Percentiles rank a stretch among this genome's conserved stretches.
Conservation (phyloP, 495 filamentous ascomycete species). For the Lophiotrema nucula region DNA sequence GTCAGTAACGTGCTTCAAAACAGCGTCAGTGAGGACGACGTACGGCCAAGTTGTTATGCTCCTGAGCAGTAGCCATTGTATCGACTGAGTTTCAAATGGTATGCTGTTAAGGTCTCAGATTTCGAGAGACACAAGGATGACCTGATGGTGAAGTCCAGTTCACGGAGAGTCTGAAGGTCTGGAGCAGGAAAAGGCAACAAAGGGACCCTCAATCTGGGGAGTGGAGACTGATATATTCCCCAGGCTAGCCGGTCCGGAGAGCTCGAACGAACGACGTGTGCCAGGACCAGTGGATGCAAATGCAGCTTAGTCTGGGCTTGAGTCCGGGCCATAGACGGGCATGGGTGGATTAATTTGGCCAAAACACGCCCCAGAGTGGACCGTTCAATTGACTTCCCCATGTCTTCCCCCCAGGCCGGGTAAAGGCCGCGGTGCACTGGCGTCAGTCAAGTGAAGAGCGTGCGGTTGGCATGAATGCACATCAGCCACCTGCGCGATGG, state of each 20-base stretch:
- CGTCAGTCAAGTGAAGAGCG: background rate
- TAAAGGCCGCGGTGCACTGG: constrained; percentile 14
- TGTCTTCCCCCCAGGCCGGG: constrained; percentile 18
- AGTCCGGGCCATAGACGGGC: no score
- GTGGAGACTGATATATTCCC: constrained; percentile 27
- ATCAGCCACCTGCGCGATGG: constrained; percentile 28
- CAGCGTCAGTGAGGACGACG: no score
- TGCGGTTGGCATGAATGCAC: background rate
- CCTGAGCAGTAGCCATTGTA: constrained; percentile 30
- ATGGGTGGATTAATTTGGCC: constrained; percentile 22
- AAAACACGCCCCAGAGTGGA: constrained; percentile 19
- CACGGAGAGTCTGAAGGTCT: constrained; percentile 1
- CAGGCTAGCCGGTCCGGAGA: constrained; percentile 22
- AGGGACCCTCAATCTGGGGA: constrained; percentile 22
- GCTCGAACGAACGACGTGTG: constrained; percentile 23
- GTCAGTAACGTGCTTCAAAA: no score
- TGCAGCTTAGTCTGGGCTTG: constrained; percentile 18
- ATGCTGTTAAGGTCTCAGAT: no score
- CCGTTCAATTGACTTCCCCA: constrained; percentile 24
- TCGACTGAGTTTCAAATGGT: constrained; percentile 21
- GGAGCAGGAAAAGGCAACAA: constrained; percentile 14
- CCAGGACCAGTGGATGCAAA: constrained; percentile 21
- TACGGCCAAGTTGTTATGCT: constrained; percentile 4
- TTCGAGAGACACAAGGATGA: no score
- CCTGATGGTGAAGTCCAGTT: no score